Percentiles rank a stretch among this genome's conserved stretches.
Evolutionary conservation across 2,329 filamentous ascomycete species (phyloP).

Genomic region (Acephala macrosclerotiorum): DNA sequence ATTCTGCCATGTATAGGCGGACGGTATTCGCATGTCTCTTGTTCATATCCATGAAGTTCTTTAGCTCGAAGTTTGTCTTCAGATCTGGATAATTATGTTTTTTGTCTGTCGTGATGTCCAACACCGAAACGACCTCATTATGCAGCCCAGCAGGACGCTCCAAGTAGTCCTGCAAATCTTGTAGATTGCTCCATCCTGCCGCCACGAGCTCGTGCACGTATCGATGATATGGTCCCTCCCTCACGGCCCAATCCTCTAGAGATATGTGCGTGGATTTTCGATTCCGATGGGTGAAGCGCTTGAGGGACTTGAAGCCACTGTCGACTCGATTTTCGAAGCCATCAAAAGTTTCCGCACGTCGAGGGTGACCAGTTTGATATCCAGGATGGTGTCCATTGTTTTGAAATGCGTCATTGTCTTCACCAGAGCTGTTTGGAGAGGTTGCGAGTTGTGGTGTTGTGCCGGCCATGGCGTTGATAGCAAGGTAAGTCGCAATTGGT

Average conservation of each 20-base stretch:
- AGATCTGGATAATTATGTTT: constrained; percentile 30
- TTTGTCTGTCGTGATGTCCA: constrained; percentile 35
- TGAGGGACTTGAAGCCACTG: constrained; percentile 1
- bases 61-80: constrained; percentile 23
- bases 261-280: constrained; percentile 22
- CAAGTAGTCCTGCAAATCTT: constrained; percentile 37
- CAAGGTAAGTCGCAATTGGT: neutral
- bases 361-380: neutral
- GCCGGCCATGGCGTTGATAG: neutral
- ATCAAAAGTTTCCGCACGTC: constrained; percentile 14
- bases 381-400: neutral
- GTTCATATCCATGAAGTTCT: constrained; percentile 21
- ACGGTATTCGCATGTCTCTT: constrained; percentile 17
- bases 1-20: constrained; percentile 32
- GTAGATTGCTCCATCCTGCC: constrained; percentile 42
- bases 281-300: constrained; percentile 7
- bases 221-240: constrained; percentile 35
- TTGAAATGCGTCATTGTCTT: neutral
- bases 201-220: constrained; percentile 38
- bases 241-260: constrained; percentile 20
- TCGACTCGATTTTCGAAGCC: constrained; percentile 18
- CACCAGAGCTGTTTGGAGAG: neutral
- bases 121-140: constrained; percentile 35
- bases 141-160: constrained; percentile 24
- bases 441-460: neutral